These are phyloP conservation scores for Alternaria arborescens DNA, from an alignment of 2,329 filamentous ascomycete genomes.

Conservation along the genomic window DNA sequence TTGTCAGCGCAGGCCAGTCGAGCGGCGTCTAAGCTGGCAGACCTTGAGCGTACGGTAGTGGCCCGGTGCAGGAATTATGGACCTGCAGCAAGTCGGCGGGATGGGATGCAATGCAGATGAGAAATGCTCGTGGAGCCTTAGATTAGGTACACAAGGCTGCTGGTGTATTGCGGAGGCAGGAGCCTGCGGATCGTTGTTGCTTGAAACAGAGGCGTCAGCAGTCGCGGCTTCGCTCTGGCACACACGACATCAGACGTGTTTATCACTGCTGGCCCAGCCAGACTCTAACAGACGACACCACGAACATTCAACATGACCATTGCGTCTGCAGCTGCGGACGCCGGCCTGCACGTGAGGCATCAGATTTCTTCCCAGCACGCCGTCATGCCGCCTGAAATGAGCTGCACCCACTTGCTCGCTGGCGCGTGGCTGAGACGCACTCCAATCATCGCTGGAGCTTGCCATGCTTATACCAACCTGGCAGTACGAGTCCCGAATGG, in stretches of 20 bases:
- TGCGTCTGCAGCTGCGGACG: slow-evolving; percentile 20
- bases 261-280: not conserved
- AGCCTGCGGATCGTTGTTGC: slow-evolving; percentile 30
- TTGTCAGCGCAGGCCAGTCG: slow-evolving; percentile 14
- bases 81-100: slow-evolving; percentile 18
- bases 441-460: slow-evolving; percentile 21
- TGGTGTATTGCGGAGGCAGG: slow-evolving; percentile 4
- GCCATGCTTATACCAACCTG: slow-evolving; percentile 6
- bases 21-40: slow-evolving; percentile 10
- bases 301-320: slow-evolving; percentile 13
- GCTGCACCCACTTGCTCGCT: slow-evolving; percentile 30
- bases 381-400: slow-evolving; percentile 26
- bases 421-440: slow-evolving; percentile 33
- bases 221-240: slow-evolving; percentile 18
- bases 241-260: not conserved
- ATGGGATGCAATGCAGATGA: slow-evolving; percentile 8
- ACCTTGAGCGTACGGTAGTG: slow-evolving; percentile 3
- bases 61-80: slow-evolving; percentile 20
- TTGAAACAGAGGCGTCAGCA: slow-evolving; percentile 36
- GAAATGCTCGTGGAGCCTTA: slow-evolving; percentile 20
- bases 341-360: slow-evolving; percentile 33
- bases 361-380: slow-evolving; percentile 31
- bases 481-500: slow-evolving; percentile 1
- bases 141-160: slow-evolving; percentile 20
- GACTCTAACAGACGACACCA: not conserved